Evolutionary conservation across 2,329 filamentous ascomycete species (phyloP).

Genomic region (Xylaria sp.): DNA sequence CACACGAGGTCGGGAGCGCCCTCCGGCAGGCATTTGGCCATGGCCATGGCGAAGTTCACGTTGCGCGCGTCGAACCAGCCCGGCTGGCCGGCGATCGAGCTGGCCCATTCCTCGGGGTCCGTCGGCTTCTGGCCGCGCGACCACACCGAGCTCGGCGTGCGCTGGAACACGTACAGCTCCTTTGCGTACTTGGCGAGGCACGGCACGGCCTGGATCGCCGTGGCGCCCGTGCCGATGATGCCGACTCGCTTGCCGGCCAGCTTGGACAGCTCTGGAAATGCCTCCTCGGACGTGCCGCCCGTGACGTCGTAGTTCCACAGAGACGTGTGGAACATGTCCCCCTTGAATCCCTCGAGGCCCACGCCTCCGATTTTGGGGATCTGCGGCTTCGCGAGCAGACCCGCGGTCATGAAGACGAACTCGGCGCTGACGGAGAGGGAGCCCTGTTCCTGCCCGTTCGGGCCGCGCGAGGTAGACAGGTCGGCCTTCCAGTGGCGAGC

Average conservation of each 20-base stretch:
- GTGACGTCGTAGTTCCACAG: constrained; percentile 53
- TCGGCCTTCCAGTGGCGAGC: constrained; percentile 34
- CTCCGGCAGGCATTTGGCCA: constrained; percentile 40
- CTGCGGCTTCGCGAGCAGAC: constrained; percentile 49
- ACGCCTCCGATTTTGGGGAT: constrained; percentile 47
- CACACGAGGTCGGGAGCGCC: constrained; percentile 49
- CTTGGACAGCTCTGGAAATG: constrained; percentile 47
- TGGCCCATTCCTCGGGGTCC: constrained; percentile 49
- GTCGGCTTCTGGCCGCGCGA: constrained; percentile 35
- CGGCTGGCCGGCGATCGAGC: constrained; percentile 39
- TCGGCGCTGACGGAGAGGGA: constrained; percentile 45
- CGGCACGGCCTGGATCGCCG: constrained; percentile 53
- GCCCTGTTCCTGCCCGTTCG: constrained; percentile 31
- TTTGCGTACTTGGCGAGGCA: constrained; percentile 53
- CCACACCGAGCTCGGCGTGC: constrained; percentile 50
- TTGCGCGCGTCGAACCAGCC: constrained; percentile 58
- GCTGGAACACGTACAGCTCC: constrained; percentile 61
- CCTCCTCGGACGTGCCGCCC: constrained; percentile 47
- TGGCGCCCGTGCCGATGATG: constrained; percentile 58
- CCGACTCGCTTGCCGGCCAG: constrained; percentile 54
- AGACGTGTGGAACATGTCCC: constrained; percentile 52
- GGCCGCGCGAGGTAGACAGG: constrained; percentile 38
- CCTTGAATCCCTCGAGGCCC: constrained; percentile 49
- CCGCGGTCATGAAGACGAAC: constrained; percentile 48
- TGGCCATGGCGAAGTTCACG: constrained; percentile 49